Evolutionary conservation across 805 yeast genomes (phyloP).

Genomic region (Candida ascalaphidarum): DNA sequence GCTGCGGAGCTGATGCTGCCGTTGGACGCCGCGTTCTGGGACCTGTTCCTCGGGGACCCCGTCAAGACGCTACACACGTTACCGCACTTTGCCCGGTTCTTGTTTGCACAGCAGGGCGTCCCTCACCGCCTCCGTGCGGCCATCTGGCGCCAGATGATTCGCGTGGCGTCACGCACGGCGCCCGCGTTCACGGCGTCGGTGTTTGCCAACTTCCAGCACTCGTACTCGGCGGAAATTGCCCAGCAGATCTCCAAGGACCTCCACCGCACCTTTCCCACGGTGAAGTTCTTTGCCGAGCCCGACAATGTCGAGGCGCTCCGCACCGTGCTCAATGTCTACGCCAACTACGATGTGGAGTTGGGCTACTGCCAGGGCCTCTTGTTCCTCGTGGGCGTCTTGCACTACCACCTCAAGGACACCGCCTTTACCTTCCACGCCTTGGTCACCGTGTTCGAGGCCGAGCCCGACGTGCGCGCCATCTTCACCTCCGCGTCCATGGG

Average conservation of each 20-base stretch:
- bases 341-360: slow-evolving; percentile 54
- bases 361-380: slow-evolving; percentile 66
- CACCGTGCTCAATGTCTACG: slow-evolving; percentile 50
- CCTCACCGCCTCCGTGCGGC: slow-evolving; percentile 35
- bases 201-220: slow-evolving; percentile 33
- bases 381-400: slow-evolving; percentile 52
- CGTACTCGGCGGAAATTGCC: slow-evolving; percentile 29
- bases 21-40: slow-evolving; percentile 34
- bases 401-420: slow-evolving; percentile 26
- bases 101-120: slow-evolving; percentile 35
- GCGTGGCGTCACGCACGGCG: slow-evolving; percentile 17
- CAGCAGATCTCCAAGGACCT: slow-evolving; percentile 49
- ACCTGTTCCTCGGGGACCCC: slow-evolving; percentile 34
- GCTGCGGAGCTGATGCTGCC: slow-evolving; percentile 8
- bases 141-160: slow-evolving; percentile 35
- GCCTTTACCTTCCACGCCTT: slow-evolving; percentile 43
- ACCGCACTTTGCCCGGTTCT: slow-evolving; percentile 39
- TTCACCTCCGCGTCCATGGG: slow-evolving; percentile 46
- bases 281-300: slow-evolving; percentile 37
- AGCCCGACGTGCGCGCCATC: slow-evolving; percentile 39
- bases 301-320: slow-evolving; percentile 40
- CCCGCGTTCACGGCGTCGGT: slow-evolving; percentile 27
- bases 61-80: slow-evolving; percentile 36
- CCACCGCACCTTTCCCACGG: slow-evolving; percentile 50
- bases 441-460: slow-evolving; percentile 51